Base-by-base conservation (phyloP, 257 asterid species). In the Solanum lycopersicoides region DNA sequence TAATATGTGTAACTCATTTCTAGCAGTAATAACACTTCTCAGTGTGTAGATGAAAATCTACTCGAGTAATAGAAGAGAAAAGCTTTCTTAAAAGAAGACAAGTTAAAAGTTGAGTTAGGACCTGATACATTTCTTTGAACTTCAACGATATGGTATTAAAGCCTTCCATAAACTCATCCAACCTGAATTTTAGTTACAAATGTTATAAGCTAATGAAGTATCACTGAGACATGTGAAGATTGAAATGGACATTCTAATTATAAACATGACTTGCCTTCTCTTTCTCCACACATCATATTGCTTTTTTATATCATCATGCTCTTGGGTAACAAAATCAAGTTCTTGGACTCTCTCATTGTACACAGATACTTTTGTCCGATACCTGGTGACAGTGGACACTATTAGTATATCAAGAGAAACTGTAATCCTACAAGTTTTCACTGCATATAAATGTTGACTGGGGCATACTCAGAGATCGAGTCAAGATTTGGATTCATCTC, bases 121-220 rank as follows among this genome's bases (percentile, higher is more conserved):
- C 99, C 99, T 97, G 98, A 92, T 95, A 97, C 98, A 97, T 97
- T 88, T 95, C 97, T 91, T 97, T 97, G 87, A 97, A 91, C 91
- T 95, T 97, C 94, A 97, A 90, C 9, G 99, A 97, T 41, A 97
- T 95, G 65, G 96, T 92, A 92, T 94, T 97, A 82, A 97, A 97
- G 84, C 99, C 99, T 7, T 92, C 98, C 98, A 95, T 95, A 90
- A 97, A 95, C 90, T 97, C 99, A 83, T 97, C 98, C 82, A 95
- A 92, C 95, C 98, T 96, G 96, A 91, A 73, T 73, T 10, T 20
- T 35, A 34, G 20, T 35, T 18, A 35, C 47, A 73, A 73, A 73
- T 73, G 80, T 35, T 35, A 39, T 73, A 73, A 73, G 80, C 30
- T 73, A 73, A 73, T 73, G 80, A 73, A 73, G 80, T 9, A 35